Evolutionary conservation across 1,284 basidiomycete species (phyloP).

Genomic region (Malassezia brasiliensis): DNA sequence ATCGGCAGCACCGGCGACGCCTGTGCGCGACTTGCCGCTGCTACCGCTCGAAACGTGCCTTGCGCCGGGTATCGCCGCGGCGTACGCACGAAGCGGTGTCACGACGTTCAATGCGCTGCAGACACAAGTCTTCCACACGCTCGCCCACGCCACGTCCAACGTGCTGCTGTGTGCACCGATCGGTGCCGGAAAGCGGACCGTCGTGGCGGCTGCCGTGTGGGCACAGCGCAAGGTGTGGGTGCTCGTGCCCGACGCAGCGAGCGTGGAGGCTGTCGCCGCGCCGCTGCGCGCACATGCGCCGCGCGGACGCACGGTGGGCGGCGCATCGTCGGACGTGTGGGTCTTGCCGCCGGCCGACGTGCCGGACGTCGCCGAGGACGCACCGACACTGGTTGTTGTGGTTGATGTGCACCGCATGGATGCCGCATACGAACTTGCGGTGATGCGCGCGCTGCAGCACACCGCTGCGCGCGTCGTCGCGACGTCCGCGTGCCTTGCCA

Average conservation of each 20-base stretch:
- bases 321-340: background rate
- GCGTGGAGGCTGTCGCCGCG: background rate
- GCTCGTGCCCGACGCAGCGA: slow-evolving; percentile 2
- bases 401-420: slow-evolving; percentile 81
- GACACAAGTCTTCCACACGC: slow-evolving; percentile 77
- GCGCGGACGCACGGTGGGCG: background rate
- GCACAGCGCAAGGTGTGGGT: slow-evolving; percentile 45
- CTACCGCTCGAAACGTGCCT: slow-evolving; percentile 56
- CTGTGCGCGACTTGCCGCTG: slow-evolving; percentile 71
- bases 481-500: slow-evolving; percentile 66
- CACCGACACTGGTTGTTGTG: slow-evolving; percentile 57
- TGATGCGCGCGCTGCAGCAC: slow-evolving; percentile 52
- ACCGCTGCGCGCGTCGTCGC: slow-evolving; percentile 61
- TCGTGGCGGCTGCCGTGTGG: slow-evolving; percentile 66
- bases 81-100: slow-evolving; percentile 48
- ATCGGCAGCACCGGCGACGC: slow-evolving; percentile 57
- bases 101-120: slow-evolving; percentile 73
- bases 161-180: slow-evolving; percentile 71
- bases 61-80: slow-evolving; percentile 17
- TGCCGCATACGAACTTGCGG: slow-evolving; percentile 68
- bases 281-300: background rate
- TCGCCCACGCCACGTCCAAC: slow-evolving; percentile 64
- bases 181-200: slow-evolving; percentile 68
- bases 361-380: slow-evolving; percentile 14
- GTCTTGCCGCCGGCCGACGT: slow-evolving; percentile 39